Evolutionary conservation across 2,329 filamentous ascomycete genomes (phyloP).

Genomic region (Mycogone perniciosa): DNA sequence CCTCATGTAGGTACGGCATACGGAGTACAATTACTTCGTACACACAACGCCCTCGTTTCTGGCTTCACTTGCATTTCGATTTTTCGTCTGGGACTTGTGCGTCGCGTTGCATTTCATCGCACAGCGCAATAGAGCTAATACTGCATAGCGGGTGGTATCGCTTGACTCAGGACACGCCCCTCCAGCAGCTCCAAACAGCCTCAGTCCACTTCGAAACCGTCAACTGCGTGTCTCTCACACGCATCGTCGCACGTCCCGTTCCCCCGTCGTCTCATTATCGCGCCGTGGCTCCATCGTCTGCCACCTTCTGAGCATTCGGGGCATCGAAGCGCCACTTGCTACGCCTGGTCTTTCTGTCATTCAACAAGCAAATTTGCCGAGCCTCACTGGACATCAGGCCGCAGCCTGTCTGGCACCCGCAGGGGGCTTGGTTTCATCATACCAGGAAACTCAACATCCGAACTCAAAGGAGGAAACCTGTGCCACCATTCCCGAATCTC

Average conservation of each 20-base stretch:
- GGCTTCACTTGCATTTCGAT: no score
- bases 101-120: not conserved
- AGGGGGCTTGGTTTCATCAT: conserved; percentile 11
- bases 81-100: not conserved
- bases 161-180: conserved; percentile 3
- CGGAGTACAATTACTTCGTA: no score
- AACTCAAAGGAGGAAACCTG: conserved; percentile 3
- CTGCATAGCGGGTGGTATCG: no score
- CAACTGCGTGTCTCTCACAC: conserved; percentile 13
- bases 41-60: no score
- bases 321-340: conserved; percentile 1
- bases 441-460: conserved; percentile 11
- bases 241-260: conserved; percentile 14
- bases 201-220: conserved; percentile 13
- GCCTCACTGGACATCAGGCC: not conserved
- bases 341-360: not conserved
- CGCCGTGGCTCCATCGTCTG: not conserved
- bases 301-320: not conserved
- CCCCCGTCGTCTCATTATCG: conserved; percentile 3
- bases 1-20: not conserved
- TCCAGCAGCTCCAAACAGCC: conserved; percentile 1
- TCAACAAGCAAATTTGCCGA: not conserved
- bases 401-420: conserved; percentile 3
- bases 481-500: conserved; percentile 2
- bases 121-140: not conserved